A percentile compares a stretch with the other conserved stretches of the same genome.
phyloP scores from a whole-genome alignment of 441 rosid genomes.

The Biscutella auriculata region DNA sequence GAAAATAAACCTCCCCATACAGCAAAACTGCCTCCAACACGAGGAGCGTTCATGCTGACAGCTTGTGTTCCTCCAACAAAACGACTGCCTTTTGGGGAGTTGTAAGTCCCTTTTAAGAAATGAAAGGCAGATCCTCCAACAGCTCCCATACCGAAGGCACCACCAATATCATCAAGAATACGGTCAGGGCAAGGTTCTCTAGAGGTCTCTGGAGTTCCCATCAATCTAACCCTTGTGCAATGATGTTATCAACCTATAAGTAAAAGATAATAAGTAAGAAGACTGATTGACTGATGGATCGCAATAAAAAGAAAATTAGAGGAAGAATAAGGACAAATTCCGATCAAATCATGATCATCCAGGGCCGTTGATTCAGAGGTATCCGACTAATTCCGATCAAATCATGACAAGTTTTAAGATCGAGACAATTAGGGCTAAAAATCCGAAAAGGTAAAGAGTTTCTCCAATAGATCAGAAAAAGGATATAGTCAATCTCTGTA shows the following conservation, averaged over 20 bases:
- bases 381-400: too few species aligned
- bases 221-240: not conserved
- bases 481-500: too few species aligned
- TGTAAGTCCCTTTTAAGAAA: slow-evolving; percentile 44
- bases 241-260: not conserved
- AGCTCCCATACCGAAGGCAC: slow-evolving; percentile 74
- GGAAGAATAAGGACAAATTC: too few species aligned
- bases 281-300: not conserved
- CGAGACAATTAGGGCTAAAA: too few species aligned
- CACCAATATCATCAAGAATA: slow-evolving; percentile 62
- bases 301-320: not conserved
- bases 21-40: slow-evolving; percentile 59
- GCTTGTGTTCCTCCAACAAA: slow-evolving; percentile 47
- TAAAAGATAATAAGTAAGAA: not conserved
- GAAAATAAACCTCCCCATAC: slow-evolving; percentile 80
- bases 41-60: slow-evolving; percentile 60
- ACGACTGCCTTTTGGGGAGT: slow-evolving; percentile 51
- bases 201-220: slow-evolving; percentile 66
- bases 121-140: slow-evolving; percentile 64
- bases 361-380: too few species aligned
- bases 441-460: too few species aligned
- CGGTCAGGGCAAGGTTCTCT: slow-evolving; percentile 75
- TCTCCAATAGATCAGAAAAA: too few species aligned
- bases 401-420: too few species aligned
- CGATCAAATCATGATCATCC: too few species aligned